These are phyloP conservation scores for Misopates orontium DNA, from an alignment of 257 asterid species.

Conservation along the genomic window DNA sequence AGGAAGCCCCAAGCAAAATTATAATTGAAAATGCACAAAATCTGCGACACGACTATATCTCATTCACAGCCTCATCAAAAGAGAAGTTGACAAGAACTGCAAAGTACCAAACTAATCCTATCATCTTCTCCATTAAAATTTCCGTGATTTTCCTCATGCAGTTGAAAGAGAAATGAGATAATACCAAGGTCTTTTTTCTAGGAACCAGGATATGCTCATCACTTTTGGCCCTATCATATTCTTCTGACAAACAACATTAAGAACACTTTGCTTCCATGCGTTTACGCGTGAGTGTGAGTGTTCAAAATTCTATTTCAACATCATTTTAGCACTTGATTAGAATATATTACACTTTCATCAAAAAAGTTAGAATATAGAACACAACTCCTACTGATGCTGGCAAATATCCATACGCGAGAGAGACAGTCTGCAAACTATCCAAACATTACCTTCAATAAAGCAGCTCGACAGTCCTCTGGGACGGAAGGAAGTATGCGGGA, in stretches of 20 bases:
- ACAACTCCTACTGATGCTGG: too few relatives aligned
- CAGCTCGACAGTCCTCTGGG: conserved; percentile 48
- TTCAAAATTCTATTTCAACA: neutral
- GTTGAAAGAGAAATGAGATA: neutral
- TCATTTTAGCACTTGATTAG: too few relatives aligned
- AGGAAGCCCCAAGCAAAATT: neutral
- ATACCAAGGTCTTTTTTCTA: neutral
- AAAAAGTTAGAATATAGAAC: too few relatives aligned
- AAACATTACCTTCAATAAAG: too few relatives aligned
- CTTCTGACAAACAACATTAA: too few relatives aligned
- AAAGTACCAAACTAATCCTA: neutral
- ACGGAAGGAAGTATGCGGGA: conserved; percentile 49
- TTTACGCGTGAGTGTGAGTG: neutral
- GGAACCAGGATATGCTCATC: neutral
- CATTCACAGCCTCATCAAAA: neutral
- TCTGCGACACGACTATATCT: neutral
- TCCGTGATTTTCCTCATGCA: too few relatives aligned
- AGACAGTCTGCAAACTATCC: neutral
- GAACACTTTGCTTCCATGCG: neutral
- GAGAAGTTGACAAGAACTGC: neutral
- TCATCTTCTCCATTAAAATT: too few relatives aligned
- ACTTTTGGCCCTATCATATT: neutral
- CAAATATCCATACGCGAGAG: neutral
- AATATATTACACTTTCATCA: too few relatives aligned
- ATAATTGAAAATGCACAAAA: neutral